Evolutionary conservation across 2,329 filamentous ascomycete species (phyloP).

Genomic region (Phyllosticta citribraziliensis): DNA sequence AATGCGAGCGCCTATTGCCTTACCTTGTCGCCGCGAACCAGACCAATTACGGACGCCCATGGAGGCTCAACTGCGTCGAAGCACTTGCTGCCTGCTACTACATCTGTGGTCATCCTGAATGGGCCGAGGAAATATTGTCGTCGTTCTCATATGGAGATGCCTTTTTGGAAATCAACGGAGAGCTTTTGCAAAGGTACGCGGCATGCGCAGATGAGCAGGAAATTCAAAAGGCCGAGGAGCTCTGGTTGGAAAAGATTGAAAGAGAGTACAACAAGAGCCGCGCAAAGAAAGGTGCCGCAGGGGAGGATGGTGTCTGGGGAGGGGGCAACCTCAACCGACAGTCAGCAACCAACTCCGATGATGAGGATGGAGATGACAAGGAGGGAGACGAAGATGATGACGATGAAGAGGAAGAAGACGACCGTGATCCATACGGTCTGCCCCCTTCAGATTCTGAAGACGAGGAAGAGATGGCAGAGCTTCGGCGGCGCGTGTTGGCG

Average conservation of each 20-base stretch:
- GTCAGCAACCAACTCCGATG: constrained; percentile 30
- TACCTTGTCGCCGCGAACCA: constrained; percentile 95
- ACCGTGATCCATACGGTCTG: constrained; percentile 61
- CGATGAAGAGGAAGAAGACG: constrained; percentile 34
- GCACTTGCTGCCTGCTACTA: constrained; percentile 85
- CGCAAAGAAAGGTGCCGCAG: constrained; percentile 48
- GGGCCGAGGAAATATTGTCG: constrained; percentile 73
- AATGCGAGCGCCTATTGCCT: constrained; percentile 80
- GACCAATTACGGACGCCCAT: constrained; percentile 94
- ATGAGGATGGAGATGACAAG: constrained; percentile 42
- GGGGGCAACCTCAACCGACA: constrained; percentile 76
- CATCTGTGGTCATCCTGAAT: constrained; percentile 85
- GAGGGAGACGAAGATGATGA: constrained; percentile 31
- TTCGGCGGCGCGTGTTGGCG: constrained; percentile 78
- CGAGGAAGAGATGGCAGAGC: constrained; percentile 86
- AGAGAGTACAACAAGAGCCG: constrained; percentile 77
- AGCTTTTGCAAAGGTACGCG: constrained; percentile 73
- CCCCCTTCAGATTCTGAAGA: constrained; percentile 68
- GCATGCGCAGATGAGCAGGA: constrained; percentile 71
- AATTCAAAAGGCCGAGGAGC: constrained; percentile 73
- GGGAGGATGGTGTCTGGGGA: constrained; percentile 71
- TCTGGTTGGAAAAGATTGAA: constrained; percentile 85
- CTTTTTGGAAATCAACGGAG: constrained; percentile 84
- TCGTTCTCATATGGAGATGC: constrained; percentile 82
- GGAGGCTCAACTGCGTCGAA: constrained; percentile 91